A percentile compares a stretch with the other conserved stretches of the same genome.
These are phyloP conservation scores for Debaryomyces tyrocola DNA, from an alignment of 805 yeast species.

Conservation along the genomic window DNA sequence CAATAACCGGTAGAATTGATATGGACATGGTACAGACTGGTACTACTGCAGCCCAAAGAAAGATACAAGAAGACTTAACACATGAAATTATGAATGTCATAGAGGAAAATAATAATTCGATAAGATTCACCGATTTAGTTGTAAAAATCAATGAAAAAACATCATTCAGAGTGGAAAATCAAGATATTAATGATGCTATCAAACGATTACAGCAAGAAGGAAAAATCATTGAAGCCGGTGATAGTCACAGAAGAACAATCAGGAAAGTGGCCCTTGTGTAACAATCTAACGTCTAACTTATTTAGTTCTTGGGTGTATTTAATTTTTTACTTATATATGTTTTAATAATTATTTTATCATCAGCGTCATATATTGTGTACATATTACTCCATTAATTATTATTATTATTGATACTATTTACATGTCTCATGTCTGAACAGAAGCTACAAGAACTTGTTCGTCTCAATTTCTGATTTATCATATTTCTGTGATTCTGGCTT, in stretches of 20 bases:
- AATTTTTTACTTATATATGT: neutral
- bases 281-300: neutral
- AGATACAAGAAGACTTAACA: conserved; percentile 68
- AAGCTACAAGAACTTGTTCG: conserved; percentile 10
- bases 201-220: conserved; percentile 72
- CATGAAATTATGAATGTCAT: conserved; percentile 58
- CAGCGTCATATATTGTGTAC: too few relatives aligned
- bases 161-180: conserved; percentile 63
- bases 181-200: conserved; percentile 67
- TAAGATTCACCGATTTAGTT: conserved; percentile 59
- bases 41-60: conserved; percentile 82
- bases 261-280: conserved; percentile 17
- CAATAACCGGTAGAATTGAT: conserved; percentile 93
- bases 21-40: conserved; percentile 98
- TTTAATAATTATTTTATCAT: neutral
- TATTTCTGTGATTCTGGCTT: neutral
- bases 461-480: conserved; percentile 1
- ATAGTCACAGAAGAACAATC: conserved; percentile 66
- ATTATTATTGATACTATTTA: too few relatives aligned
- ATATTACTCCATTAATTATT: too few relatives aligned
- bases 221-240: conserved; percentile 66
- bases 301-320: conserved; percentile 7
- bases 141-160: conserved; percentile 65
- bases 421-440: too few relatives aligned
- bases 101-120: conserved; percentile 47